phyloP scores from a whole-genome alignment of 352 stramenopile genomes.

The Phytopythium kandeliae region DNA sequence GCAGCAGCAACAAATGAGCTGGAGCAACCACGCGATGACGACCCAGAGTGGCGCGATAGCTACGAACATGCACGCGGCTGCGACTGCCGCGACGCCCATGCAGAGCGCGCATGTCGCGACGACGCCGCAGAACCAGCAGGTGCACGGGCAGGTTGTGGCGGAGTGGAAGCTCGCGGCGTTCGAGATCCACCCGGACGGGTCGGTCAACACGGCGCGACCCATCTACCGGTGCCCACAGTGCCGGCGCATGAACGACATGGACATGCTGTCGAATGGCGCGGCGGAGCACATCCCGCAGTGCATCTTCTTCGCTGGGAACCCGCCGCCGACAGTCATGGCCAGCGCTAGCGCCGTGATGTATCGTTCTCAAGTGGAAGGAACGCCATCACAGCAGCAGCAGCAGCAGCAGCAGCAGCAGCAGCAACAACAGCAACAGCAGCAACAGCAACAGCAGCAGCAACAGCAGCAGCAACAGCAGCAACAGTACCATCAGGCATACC shows the following conservation, averaged over 20 bases:
- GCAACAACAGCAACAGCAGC: too few species aligned
- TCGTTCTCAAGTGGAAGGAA: conserved; percentile 45
- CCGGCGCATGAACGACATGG: conserved; percentile 57
- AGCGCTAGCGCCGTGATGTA: conserved; percentile 29
- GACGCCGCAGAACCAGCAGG: conserved; percentile 17
- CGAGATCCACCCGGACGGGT: conserved; percentile 69
- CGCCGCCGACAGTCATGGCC: background rate
- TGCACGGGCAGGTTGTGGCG: conserved; percentile 18
- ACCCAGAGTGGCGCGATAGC: conserved; percentile 11
- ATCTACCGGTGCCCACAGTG: conserved; percentile 79
- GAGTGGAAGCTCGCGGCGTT: conserved; percentile 80
- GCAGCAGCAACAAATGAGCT: conserved; percentile 29
- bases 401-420: conserved; percentile 31
- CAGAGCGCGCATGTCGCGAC: conserved; percentile 10
- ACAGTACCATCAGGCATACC: conserved; percentile 32
- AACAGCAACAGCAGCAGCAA: too few species aligned
- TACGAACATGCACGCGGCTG: conserved; percentile 9
- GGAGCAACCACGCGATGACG: conserved; percentile 46
- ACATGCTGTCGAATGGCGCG: conserved; percentile 54
- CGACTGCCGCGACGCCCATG: conserved; percentile 12
- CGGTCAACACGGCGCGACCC: conserved; percentile 52
- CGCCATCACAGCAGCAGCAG: conserved; percentile 23
- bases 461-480: too few species aligned
- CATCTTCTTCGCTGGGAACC: conserved; percentile 23
- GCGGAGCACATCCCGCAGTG: conserved; percentile 57